Base-by-base conservation (phyloP, 139 green algal species). In the Haematococcus lacustris region DNA sequence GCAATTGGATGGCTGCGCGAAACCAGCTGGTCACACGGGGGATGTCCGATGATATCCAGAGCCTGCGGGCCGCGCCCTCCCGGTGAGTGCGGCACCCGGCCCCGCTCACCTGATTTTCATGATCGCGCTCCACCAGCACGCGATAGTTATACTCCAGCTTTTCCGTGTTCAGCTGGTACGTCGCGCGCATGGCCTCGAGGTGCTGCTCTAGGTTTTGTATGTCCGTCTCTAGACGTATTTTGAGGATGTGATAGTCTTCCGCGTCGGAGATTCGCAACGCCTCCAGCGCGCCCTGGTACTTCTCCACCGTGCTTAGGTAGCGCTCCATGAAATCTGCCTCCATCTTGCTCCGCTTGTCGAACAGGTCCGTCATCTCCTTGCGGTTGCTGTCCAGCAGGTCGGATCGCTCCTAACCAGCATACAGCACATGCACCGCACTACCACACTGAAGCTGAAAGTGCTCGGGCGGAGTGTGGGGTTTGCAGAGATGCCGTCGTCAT, bases 81-180 rank as follows among this genome's bases (percentile, higher is more conserved):
- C 17, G 43, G 9, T 53, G 43, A 17, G 43, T 53, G 17, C 43
- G 17, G 9, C 43, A 53, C 43, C 9, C 43, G 43, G 9, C 17
- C 9, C 9, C 17, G 43, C 50, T 2, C 32, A 66, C 68, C 50
- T 78, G 73, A 63, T 82, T 85, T 62, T 82, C 76, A 38, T 79
- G 73, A 67, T 86, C 80, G 6, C 78, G 70, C 73, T 83, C 78
- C 39, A 80, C 74, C 72, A 96, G 88, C 73, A 96, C 91, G 2
- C 87, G 75, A 73, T 90, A 92, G 85, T 96, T 96, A 79, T 96
- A 96, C 73, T 94, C 91, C 59, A 96, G 84, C 89, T 96, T 94
- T 75, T 96, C 91, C 6, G 85, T 84, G 77, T 96, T 93, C 51
- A 94, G 80, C 77, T 94, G 91, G 78, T 94, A 96, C 7, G 89